Base-by-base conservation (phyloP, 75 land plant genomes). In the Adiantum capillusveneris region DNA sequence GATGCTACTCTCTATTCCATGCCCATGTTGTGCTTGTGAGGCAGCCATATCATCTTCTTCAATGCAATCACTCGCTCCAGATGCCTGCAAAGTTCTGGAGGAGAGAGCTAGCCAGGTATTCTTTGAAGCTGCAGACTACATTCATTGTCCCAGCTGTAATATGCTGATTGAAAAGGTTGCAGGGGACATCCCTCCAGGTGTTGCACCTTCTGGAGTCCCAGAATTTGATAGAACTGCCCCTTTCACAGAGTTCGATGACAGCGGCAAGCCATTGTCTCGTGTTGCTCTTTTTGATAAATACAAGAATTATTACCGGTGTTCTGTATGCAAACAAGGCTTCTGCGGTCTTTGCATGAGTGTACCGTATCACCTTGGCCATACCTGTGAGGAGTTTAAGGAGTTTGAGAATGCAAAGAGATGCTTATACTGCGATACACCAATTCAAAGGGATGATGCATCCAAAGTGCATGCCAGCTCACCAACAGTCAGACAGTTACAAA, bases 181-280 rank as follows among this genome's bases (percentile, higher is more conserved):
- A 19, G 57, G 64, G 24, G 50, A 52, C 11, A 26, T 72, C 9
- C 75, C 75, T 31, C 64, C 57, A 6, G 75, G 63, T 55, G 57
- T 72, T 17, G 75, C 75, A 11, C 69, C 59, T 1, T 58, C 75
- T 41, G 69, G 75, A 16, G 75, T 72, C 20, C 75, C 69, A 17
- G 75, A 72, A 45, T 44, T 72, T 42, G 75, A 72, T 30, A 59
- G 75, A 29, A 72, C 75, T 31, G 69, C 48, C 0, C 75, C 75
- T 9, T 72, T 60, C 46, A 71, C 52, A 25, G 75, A 72, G 42
- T 49, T 65, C 19, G 75, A 72, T 29, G 60, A 60, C 43, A 58
- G 59, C 17, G 75, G 75, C 9, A 50, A 31, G 16, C 53, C 44
- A 9, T 63, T 72, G 5, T 65, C 75, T 19, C 56, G 69, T 18